Evolutionary conservation across 2,329 filamentous ascomycete species (phyloP).

Genomic region (Pseudogymnoascus sp.): DNA sequence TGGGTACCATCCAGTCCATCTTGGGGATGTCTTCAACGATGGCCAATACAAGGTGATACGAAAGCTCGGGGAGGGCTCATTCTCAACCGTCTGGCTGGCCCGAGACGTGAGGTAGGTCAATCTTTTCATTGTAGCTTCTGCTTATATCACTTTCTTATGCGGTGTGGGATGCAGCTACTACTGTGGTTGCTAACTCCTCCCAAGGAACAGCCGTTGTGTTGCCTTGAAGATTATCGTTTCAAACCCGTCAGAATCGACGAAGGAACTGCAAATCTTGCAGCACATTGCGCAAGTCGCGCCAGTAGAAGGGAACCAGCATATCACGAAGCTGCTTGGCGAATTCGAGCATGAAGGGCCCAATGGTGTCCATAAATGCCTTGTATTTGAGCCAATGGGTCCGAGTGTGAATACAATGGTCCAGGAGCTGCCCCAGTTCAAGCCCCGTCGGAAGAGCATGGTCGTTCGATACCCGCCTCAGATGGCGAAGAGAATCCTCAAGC

Average conservation of each 20-base stretch:
- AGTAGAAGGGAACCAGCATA: slow-evolving; percentile 21
- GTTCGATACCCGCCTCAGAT: not conserved
- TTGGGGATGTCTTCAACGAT: slow-evolving; percentile 35
- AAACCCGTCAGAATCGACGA: slow-evolving; percentile 2
- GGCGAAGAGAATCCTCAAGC: not conserved
- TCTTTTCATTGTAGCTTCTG: not conserved
- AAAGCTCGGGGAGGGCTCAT: slow-evolving; percentile 40
- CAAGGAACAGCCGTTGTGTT: slow-evolving; percentile 11
- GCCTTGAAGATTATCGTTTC: slow-evolving; percentile 15
- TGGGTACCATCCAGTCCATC: slow-evolving; percentile 36
- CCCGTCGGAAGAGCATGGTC: not conserved
- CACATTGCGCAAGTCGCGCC: slow-evolving; percentile 4
- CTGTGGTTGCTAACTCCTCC: not conserved
- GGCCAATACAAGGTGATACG: slow-evolving; percentile 36
- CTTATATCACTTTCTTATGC: not conserved
- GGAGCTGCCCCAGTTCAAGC: slow-evolving; percentile 17
- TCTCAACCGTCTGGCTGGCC: slow-evolving; percentile 40
- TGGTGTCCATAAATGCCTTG: slow-evolving; percentile 37
- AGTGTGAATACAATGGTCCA: slow-evolving; percentile 34
- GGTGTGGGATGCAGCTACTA: not conserved
- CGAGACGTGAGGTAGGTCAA: slow-evolving; percentile 19
- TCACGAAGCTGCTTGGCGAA: slow-evolving; percentile 31
- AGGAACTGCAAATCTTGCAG: not conserved
- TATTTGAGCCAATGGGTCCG: slow-evolving; percentile 34
- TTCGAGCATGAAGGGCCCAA: slow-evolving; percentile 38